These are phyloP conservation scores for Naganishia cerealis DNA, from an alignment of 1,284 basidiomycete genomes.

Conservation along the genomic window DNA sequence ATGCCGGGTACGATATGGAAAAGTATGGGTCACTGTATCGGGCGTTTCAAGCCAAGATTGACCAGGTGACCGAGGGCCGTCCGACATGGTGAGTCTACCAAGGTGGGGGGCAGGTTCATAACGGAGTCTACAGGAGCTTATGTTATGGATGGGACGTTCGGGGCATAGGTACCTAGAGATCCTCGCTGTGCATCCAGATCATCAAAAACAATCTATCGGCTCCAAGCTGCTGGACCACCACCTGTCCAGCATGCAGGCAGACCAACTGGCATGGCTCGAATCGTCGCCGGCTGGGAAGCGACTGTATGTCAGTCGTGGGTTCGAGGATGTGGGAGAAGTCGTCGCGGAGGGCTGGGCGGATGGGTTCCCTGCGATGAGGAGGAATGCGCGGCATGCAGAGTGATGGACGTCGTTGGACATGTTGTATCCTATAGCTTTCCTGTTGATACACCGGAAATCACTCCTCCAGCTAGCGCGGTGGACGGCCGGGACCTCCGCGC, in stretches of 20 bases:
- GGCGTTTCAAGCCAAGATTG: conserved; percentile 30
- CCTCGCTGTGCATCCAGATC: conserved; percentile 28
- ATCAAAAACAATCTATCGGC: conserved; percentile 30
- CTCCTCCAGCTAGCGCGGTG: background rate
- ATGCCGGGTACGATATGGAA: conserved; percentile 24
- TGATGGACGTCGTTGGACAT: background rate
- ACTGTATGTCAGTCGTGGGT: conserved; percentile 30
- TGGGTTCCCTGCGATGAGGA: conserved; percentile 31
- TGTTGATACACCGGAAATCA: background rate
- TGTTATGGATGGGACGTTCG: background rate
- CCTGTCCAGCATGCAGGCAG: conserved; percentile 18
- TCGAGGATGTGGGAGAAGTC: conserved; percentile 29
- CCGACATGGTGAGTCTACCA: conserved; percentile 13
- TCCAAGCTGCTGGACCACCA: conserved; percentile 30
- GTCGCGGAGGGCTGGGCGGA: conserved; percentile 30
- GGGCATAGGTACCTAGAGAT: conserved; percentile 29
- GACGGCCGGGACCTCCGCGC: background rate
- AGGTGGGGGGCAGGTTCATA: background rate
- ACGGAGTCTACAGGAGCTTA: background rate
- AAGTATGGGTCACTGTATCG: conserved; percentile 23
- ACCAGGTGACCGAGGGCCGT: conserved; percentile 10
- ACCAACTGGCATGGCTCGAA: conserved; percentile 25
- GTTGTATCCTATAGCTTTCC: background rate
- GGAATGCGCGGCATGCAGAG: conserved; percentile 2
- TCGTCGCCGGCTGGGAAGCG: conserved; percentile 27